phyloP scores from a whole-genome alignment of 2,329 filamentous ascomycete species.

The Alternaria burnsii region DNA sequence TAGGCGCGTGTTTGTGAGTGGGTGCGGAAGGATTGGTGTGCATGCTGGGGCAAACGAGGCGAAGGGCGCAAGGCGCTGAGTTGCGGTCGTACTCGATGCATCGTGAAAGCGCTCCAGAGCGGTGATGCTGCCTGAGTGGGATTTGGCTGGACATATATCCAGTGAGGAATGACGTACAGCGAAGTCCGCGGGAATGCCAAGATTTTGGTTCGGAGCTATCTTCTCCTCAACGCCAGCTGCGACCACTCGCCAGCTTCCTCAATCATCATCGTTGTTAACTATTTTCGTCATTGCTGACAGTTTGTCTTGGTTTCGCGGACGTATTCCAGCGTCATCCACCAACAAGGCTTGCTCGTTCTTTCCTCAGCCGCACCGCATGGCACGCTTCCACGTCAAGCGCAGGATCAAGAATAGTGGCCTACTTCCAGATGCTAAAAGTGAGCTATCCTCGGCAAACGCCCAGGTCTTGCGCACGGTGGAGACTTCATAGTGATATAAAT shows the following conservation, averaged over 20 bases:
- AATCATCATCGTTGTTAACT: neutral
- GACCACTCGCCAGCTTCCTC: neutral
- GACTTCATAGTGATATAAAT: no score
- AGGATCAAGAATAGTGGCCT: neutral
- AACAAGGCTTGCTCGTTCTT: neutral
- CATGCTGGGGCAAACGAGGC: neutral
- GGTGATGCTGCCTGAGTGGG: neutral
- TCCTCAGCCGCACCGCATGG: neutral
- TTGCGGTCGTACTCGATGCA: constrained; percentile 30
- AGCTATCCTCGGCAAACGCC: no score
- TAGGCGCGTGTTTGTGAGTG: constrained; percentile 28
- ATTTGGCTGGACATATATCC: neutral
- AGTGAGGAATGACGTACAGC: constrained; percentile 2
- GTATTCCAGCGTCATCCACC: neutral
- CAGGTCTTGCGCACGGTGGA: no score
- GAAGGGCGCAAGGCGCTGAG: constrained; percentile 10
- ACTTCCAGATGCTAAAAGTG: no score
- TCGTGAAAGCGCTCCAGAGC: constrained; percentile 11
- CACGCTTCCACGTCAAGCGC: neutral
- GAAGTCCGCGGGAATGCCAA: constrained; percentile 29
- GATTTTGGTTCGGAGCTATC: neutral
- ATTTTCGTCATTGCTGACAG: neutral
- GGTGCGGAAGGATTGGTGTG: neutral
- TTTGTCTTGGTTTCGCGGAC: neutral
- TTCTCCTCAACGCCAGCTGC: neutral